phyloP scores from a whole-genome alignment of 352 stramenopile species.

The Hyaloperonospora arabidopsidis region DNA sequence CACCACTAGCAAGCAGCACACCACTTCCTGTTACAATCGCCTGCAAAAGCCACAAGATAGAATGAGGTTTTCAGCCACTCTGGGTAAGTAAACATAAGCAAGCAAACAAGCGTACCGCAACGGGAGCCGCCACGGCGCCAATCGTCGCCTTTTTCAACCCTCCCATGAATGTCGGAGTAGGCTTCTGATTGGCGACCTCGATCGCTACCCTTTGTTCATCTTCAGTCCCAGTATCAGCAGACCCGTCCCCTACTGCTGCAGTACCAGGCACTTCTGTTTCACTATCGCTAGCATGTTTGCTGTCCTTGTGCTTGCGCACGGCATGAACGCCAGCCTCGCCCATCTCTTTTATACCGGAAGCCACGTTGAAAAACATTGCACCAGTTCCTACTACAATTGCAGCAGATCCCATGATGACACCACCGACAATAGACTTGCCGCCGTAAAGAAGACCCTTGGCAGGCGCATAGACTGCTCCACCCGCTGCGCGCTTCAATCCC shows the following conservation, averaged over 20 bases:
- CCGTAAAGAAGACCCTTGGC: constrained; percentile 77
- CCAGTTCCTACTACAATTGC: constrained; percentile 65
- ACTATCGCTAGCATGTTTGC: constrained; percentile 35
- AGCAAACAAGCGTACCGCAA: constrained; percentile 48
- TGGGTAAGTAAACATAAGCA: neutral
- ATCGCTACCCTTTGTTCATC: constrained; percentile 19
- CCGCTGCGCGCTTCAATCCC: constrained; percentile 65
- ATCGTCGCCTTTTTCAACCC: constrained; percentile 83
- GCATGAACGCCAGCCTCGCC: constrained; percentile 75
- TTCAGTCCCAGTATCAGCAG: constrained; percentile 12
- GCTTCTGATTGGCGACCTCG: constrained; percentile 54
- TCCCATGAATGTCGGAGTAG: constrained; percentile 69
- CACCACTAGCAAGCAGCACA: constrained; percentile 66
- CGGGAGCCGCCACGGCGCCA: constrained; percentile 64
- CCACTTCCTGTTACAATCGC: constrained; percentile 68
- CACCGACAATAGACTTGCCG: constrained; percentile 72
- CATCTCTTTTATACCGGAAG: constrained; percentile 83
- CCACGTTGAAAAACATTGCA: constrained; percentile 78
- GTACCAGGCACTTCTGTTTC: constrained; percentile 28
- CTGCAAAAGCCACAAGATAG: constrained; percentile 22
- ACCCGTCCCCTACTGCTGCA: constrained; percentile 9
- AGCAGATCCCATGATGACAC: constrained; percentile 79
- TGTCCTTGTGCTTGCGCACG: constrained; percentile 50
- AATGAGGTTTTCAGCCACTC: constrained; percentile 4
- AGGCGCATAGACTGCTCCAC: constrained; percentile 74